Base-by-base conservation (phyloP, 2,329 filamentous ascomycete genomes). In the Penicillium sp. region DNA sequence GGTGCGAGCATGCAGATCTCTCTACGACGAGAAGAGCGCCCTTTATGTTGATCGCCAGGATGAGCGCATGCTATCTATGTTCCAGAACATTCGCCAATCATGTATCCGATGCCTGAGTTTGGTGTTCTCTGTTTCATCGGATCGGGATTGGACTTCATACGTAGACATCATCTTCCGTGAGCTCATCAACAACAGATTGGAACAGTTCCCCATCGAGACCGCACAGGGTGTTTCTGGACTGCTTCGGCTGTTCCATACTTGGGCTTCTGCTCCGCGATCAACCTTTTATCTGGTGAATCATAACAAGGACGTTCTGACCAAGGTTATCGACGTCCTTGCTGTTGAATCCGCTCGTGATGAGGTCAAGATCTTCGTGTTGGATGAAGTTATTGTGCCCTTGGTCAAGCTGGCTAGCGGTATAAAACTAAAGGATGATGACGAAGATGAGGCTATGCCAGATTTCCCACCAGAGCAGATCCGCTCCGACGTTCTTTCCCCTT, bases 221-320 rank as follows among this genome's bases (percentile, higher is more conserved):
- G 91, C 92, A 0, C 93, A 99, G 73, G 92, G 92, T 15, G 83
- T 97, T 8, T 98, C 95, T 2, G 91, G 89, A 17, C 85, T 93
- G 44, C 84, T 97, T 64, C 89, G 89, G 65, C 82, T 99, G 5
- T 88, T 99, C 65, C 88, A 87, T 3, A 91, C 90, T 1, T 97
- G 94, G 91, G 89, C 92, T 3, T 85, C 85, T 61, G 84, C 89
- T 24, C 82, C 87, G 0, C 84, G 83, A 63, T 89, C 88, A 0
- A 88, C 89, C 1, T 73, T 88, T 7, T 91, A 95, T 69, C 83
- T 99, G 8, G 86, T 89, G 13, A 76, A 85, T 8, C 85, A 88
- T 61, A 85, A 88, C 55, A 69, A 75, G 6, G 66, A 75, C 17
- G 82, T 94, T n/a, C 74, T 98, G 33, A 82, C 82, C 17, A 88